These are phyloP conservation scores for Ceratocystis huliohia DNA, from an alignment of 2,329 filamentous ascomycete species.

Conservation along the genomic window DNA sequence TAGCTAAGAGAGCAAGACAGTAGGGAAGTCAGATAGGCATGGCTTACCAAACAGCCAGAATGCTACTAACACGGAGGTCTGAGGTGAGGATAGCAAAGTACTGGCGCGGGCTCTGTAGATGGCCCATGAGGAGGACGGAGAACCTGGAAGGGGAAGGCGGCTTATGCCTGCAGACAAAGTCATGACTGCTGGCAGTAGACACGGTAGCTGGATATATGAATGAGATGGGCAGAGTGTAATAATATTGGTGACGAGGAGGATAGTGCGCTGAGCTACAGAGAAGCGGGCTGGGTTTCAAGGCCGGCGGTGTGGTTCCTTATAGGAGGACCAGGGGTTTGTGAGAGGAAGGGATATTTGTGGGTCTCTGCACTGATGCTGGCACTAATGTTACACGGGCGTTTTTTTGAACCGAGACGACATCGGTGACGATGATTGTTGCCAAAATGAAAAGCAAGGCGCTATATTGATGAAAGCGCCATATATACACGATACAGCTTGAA, in stretches of 20 bases:
- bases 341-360: background rate
- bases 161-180: constrained; percentile 22
- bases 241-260: background rate
- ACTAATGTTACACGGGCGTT: background rate
- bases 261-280: background rate
- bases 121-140: constrained; percentile 57
- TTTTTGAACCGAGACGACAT: background rate
- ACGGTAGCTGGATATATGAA: background rate
- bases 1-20: constrained; percentile 18
- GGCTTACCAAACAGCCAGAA: constrained; percentile 85
- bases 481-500: too few species aligned
- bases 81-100: constrained; percentile 51
- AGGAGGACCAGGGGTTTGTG: background rate
- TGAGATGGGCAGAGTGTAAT: background rate
- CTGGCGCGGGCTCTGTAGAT: constrained; percentile 54
- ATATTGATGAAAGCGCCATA: too few species aligned
- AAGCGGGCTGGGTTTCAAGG: background rate
- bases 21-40: background rate
- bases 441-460: too few species aligned
- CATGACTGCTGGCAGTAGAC: background rate
- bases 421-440: too few species aligned
- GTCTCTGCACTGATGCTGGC: background rate
- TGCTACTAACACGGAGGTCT: constrained; percentile 59
- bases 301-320: background rate
- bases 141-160: constrained; percentile 45